Evolutionary conservation across 1,284 basidiomycete genomes (phyloP).

Genomic region (Xanthoconium separans): DNA sequence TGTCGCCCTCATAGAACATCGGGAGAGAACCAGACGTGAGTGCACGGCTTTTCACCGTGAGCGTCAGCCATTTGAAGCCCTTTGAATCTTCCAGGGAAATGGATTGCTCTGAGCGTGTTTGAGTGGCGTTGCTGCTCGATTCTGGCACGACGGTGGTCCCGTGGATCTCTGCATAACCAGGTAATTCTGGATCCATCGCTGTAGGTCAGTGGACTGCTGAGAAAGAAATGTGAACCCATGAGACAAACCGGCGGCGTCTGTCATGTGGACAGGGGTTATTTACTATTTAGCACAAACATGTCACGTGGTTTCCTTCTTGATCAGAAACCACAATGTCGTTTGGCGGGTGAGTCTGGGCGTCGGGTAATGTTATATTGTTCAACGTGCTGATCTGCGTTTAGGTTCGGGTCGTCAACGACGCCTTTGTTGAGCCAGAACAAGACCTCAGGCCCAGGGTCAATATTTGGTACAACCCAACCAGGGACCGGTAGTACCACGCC

Average conservation of each 20-base stretch:
- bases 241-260: no score
- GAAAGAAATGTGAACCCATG: not conserved
- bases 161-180: slow-evolving; percentile 13
- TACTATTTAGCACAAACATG: not conserved
- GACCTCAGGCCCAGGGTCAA: slow-evolving; percentile 10
- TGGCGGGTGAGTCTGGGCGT: slow-evolving; percentile 16
- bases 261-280: slow-evolving; percentile 15
- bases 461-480: slow-evolving; percentile 35
- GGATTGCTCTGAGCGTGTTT: slow-evolving; percentile 28
- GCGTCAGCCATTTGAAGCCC: slow-evolving; percentile 41
- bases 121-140: slow-evolving; percentile 1
- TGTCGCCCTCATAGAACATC: slow-evolving; percentile 43
- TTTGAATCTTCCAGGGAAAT: slow-evolving; percentile 42
- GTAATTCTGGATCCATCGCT: slow-evolving; percentile 14
- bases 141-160: not conserved
- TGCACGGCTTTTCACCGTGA: slow-evolving; percentile 43
- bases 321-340: slow-evolving; percentile 19
- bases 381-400: slow-evolving; percentile 12
- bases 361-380: not conserved
- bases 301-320: slow-evolving; percentile 14
- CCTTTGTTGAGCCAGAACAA: slow-evolving; percentile 32
- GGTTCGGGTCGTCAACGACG: slow-evolving; percentile 21
- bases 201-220: not conserved
- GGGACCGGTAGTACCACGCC: slow-evolving; percentile 18
- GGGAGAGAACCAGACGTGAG: slow-evolving; percentile 35